Percentiles rank a stretch among this genome's conserved stretches.
Evolutionary conservation across 2,329 filamentous ascomycete species (phyloP).

Genomic region (Hymenoscyphus fraxineus): DNA sequence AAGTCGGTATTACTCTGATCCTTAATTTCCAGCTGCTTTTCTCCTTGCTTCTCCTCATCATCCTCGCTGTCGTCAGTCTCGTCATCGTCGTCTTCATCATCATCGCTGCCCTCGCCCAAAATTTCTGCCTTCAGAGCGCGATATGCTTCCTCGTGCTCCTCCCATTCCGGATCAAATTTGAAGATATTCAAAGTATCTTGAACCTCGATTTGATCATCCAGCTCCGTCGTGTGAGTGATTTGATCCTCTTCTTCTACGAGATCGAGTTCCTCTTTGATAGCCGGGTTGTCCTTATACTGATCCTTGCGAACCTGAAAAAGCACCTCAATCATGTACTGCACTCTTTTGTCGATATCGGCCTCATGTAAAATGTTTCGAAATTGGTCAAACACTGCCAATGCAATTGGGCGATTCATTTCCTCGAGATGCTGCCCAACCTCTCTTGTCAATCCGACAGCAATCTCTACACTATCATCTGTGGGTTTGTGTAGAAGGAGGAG

Average conservation of each 20-base stretch:
- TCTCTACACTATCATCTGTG: constrained; percentile 96
- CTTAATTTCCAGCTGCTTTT: constrained; percentile 89
- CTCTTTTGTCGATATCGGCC: constrained; percentile 92
- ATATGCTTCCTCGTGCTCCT: constrained; percentile 87
- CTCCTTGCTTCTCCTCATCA: constrained; percentile 71
- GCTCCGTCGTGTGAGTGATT: constrained; percentile 79
- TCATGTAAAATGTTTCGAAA: constrained; percentile 95
- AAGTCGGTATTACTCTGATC: constrained; percentile 96
- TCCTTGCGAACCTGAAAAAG: constrained; percentile 95
- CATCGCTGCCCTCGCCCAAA: constrained; percentile 84
- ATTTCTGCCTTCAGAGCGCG: constrained; percentile 90
- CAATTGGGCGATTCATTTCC: constrained; percentile 88
- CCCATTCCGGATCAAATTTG: constrained; percentile 87
- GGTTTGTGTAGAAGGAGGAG: constrained; percentile 91
- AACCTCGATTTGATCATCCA: constrained; percentile 80
- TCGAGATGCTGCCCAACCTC: constrained; percentile 93
- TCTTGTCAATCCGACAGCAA: constrained; percentile 87
- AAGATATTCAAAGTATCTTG: constrained; percentile 92
- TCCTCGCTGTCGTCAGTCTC: constrained; percentile 63
- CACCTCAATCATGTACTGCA: constrained; percentile 99
- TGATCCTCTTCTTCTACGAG: constrained; percentile 97
- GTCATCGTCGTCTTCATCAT: constrained; percentile 66
- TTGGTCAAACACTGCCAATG: constrained; percentile 89
- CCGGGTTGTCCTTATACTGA: constrained; percentile 90
- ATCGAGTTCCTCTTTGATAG: constrained; percentile 88